Evolutionary conservation across 805 yeast species (phyloP).

Genomic region (Yarrowia hollandica): DNA sequence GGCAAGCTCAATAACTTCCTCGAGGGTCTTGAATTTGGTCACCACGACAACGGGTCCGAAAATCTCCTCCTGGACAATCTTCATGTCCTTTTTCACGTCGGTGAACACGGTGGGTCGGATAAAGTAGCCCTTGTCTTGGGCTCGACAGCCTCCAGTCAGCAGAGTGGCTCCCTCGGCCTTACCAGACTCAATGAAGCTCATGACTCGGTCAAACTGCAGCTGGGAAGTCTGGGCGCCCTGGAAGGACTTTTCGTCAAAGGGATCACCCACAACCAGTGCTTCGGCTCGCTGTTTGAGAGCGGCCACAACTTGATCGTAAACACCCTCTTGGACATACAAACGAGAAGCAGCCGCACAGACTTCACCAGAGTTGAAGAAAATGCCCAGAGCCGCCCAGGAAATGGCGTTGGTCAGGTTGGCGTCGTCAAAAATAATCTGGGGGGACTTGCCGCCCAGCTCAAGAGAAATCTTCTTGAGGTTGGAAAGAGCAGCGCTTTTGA

Average conservation of each 20-base stretch:
- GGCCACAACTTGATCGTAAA: constrained; percentile 70
- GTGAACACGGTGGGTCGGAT: constrained; percentile 75
- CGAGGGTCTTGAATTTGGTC: constrained; percentile 63
- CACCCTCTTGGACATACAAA: constrained; percentile 77
- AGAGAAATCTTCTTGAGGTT: constrained; percentile 84
- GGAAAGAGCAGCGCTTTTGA: constrained; percentile 67
- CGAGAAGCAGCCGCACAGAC: constrained; percentile 95
- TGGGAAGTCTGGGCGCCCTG: constrained; percentile 91
- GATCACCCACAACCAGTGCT: constrained; percentile 64
- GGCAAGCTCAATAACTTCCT: constrained; percentile 67
- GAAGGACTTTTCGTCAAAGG: constrained; percentile 68
- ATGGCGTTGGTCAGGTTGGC: constrained; percentile 78
- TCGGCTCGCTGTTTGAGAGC: constrained; percentile 57
- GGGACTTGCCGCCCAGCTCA: constrained; percentile 96
- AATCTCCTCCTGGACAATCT: constrained; percentile 75
- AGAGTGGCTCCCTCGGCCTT: constrained; percentile 78
- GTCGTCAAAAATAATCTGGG: constrained; percentile 83
- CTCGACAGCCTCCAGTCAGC: constrained; percentile 72
- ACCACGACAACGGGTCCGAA: constrained; percentile 83
- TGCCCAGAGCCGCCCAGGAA: constrained; percentile 70
- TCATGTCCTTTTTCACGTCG: constrained; percentile 64
- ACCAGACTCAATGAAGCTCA: constrained; percentile 74
- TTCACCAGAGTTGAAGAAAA: constrained; percentile 92
- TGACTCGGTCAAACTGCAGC: constrained; percentile 71
- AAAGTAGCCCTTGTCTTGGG: constrained; percentile 59